Evolutionary conservation across 208 protist genomes (phyloP).

Genomic region (Trypanosoma lewisi): DNA sequence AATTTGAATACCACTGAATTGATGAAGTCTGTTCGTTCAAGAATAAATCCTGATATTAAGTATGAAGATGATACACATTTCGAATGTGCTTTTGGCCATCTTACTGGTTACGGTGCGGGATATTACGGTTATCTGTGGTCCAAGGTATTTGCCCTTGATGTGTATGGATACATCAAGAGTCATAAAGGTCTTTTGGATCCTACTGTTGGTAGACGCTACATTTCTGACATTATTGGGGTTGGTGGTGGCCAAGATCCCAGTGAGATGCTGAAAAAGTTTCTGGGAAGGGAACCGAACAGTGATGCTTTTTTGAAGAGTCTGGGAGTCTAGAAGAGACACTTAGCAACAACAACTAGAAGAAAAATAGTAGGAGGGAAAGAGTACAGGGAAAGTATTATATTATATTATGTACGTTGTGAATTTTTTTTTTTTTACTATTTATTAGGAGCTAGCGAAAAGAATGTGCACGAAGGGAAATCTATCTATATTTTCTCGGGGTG

Average conservation of each 20-base stretch:
- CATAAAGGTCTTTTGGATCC: slow-evolving; percentile 69
- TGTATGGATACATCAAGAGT: slow-evolving; percentile 75
- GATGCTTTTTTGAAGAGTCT: slow-evolving; percentile 74
- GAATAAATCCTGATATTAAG: slow-evolving; percentile 59
- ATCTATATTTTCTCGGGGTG: no score
- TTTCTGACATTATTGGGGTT: slow-evolving; percentile 73
- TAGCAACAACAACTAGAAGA: background rate
- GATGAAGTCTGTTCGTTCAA: slow-evolving; percentile 50
- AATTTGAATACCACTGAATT: slow-evolving; percentile 57
- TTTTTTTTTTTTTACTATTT: no score
- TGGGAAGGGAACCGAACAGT: slow-evolving; percentile 80
- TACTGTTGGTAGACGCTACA: slow-evolving; percentile 58
- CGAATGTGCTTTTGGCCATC: slow-evolving; percentile 76
- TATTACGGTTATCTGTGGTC: slow-evolving; percentile 90
- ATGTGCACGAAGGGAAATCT: no score
- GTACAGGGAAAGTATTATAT: background rate
- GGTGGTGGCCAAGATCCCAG: slow-evolving; percentile 75
- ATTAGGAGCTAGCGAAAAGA: no score
- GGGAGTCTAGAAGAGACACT: slow-evolving; percentile 39
- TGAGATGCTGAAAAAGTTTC: slow-evolving; percentile 72
- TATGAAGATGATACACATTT: slow-evolving; percentile 66
- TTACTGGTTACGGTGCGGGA: slow-evolving; percentile 74
- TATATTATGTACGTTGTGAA: slow-evolving; percentile 1
- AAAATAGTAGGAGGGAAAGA: background rate
- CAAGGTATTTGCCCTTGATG: slow-evolving; percentile 83